These are phyloP conservation scores for Mesembryanthemum crystallinum DNA, from an alignment of 148 eudicot genomes.

Conservation along the genomic window DNA sequence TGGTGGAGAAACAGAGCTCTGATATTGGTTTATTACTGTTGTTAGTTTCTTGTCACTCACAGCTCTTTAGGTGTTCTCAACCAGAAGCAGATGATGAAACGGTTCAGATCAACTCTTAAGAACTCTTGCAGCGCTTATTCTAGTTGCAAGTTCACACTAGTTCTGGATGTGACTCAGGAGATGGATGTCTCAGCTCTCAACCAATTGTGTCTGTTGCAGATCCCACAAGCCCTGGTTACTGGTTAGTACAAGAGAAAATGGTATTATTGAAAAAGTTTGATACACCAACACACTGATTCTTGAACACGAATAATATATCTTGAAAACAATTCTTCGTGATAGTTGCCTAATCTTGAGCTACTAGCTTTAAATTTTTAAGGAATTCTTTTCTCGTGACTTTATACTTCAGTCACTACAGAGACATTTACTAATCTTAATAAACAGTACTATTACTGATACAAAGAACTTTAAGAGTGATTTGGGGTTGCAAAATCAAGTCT, in stretches of 20 bases:
- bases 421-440: too few relatives aligned
- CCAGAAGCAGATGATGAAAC: slow-evolving; percentile 6
- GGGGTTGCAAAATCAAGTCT: not conserved
- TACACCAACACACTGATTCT: not conserved
- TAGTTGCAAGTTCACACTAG: not conserved
- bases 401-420: too few relatives aligned
- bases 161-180: not conserved
- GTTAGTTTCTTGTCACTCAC: not conserved
- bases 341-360: not conserved
- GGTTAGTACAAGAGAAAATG: not conserved
- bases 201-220: not conserved
- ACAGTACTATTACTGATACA: too few relatives aligned
- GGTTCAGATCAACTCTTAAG: not conserved
- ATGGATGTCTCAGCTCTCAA: not conserved
- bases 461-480: not conserved
- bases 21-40: not conserved
- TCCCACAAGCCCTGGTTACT: slow-evolving; percentile 8
- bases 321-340: not conserved
- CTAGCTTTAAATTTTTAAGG: not conserved
- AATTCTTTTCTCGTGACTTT: too few relatives aligned
- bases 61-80: not conserved
- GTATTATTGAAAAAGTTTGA: not conserved
- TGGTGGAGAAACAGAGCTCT: not conserved
- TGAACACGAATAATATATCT: not conserved
- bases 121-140: slow-evolving; percentile 1